These are phyloP conservation scores for Oryza brachyantha DNA, from an alignment of 176 grass and related monocot genomes.

Conservation along the genomic window DNA sequence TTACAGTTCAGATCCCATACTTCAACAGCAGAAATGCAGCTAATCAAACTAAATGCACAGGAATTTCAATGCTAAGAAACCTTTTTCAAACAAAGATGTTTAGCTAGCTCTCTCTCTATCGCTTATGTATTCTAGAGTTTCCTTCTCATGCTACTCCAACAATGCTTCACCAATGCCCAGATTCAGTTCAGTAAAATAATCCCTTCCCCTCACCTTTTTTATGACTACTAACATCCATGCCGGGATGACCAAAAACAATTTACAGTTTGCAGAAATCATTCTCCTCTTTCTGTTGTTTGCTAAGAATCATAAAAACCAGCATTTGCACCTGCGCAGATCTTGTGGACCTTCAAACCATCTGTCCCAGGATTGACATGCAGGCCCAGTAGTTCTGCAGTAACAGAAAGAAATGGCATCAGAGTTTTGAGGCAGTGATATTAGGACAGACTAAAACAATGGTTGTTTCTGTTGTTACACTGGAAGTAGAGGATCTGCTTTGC, in stretches of 20 bases:
- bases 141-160: background rate
- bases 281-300: background rate
- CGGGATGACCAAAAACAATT: background rate
- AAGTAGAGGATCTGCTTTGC: slow-evolving; percentile 73
- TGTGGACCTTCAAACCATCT: slow-evolving; percentile 87
- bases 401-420: background rate
- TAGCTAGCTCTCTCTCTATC: background rate
- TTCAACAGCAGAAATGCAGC: background rate
- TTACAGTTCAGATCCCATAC: slow-evolving; percentile 7
- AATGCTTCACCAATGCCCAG: background rate
- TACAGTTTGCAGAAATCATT: slow-evolving; percentile 9
- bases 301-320: slow-evolving; percentile 69
- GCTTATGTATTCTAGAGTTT: background rate
- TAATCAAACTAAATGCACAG: background rate
- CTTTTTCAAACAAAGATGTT: background rate
- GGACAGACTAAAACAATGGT: background rate
- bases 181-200: background rate
- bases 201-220: background rate
- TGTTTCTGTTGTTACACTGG: slow-evolving; percentile 55
- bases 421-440: background rate
- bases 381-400: slow-evolving; percentile 60
- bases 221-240: background rate
- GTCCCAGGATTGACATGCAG: slow-evolving; percentile 60
- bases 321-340: slow-evolving; percentile 65
- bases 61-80: background rate